These are phyloP conservation scores for Talaromyces sp. DNA, from an alignment of 2,329 filamentous ascomycete genomes.

Conservation along the genomic window DNA sequence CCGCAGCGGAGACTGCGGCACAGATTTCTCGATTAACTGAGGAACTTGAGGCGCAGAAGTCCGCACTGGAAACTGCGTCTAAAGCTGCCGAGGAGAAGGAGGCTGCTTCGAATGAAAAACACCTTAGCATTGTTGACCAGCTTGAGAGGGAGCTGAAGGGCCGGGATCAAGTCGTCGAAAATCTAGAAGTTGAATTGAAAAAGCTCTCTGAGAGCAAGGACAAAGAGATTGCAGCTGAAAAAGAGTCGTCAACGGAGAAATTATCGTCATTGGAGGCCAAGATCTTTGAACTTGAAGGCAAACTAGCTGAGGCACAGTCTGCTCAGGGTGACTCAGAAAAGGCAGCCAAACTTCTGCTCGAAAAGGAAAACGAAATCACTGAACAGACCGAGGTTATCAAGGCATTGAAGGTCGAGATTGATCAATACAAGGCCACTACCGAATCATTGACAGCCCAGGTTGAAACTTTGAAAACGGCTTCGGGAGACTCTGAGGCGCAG, in stretches of 20 bases:
- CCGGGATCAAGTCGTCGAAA: slow-evolving; percentile 37
- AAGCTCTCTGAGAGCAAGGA: slow-evolving; percentile 36
- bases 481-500: slow-evolving; percentile 25
- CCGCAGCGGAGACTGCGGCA: slow-evolving; percentile 28
- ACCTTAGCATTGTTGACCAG: slow-evolving; percentile 10
- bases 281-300: slow-evolving; percentile 34
- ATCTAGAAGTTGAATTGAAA: slow-evolving; percentile 38
- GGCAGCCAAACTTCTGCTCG: slow-evolving; percentile 27
- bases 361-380: slow-evolving; percentile 37
- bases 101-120: slow-evolving; percentile 28
- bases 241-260: slow-evolving; percentile 31
- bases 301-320: slow-evolving; percentile 34
- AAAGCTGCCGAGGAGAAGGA: slow-evolving; percentile 32
- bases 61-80: slow-evolving; percentile 28
- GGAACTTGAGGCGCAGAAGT: slow-evolving; percentile 32
- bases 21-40: slow-evolving; percentile 31
- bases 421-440: slow-evolving; percentile 26
- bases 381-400: slow-evolving; percentile 25
- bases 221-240: slow-evolving; percentile 33
- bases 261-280: slow-evolving; percentile 34
- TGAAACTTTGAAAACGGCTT: slow-evolving; percentile 24
- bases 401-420: slow-evolving; percentile 20
- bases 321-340: slow-evolving; percentile 27
- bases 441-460: slow-evolving; percentile 36
- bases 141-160: slow-evolving; percentile 35